phyloP scores from a whole-genome alignment of 2,329 filamentous ascomycete species.

The Parascedosporium putredinis region DNA sequence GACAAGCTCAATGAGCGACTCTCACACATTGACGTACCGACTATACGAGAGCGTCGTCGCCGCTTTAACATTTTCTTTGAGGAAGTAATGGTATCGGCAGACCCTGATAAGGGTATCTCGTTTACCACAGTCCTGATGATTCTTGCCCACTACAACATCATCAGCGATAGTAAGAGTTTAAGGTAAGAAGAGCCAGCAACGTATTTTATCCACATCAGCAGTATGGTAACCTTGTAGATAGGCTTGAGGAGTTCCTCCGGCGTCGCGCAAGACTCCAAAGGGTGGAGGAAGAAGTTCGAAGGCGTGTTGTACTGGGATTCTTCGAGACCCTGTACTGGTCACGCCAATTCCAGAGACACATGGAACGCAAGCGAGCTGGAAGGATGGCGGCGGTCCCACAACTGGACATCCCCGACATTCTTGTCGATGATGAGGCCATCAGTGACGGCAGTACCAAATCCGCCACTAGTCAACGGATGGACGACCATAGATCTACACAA shows the following conservation, averaged over 20 bases:
- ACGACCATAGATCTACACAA: conserved; percentile 21
- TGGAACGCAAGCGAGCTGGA: conserved; percentile 61
- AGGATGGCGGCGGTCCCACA: conserved; percentile 71
- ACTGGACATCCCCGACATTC: conserved; percentile 79
- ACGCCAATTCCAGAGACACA: conserved; percentile 65
- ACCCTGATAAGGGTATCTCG: conserved; percentile 78
- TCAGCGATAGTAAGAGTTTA: conserved; percentile 92
- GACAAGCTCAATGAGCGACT: conserved; percentile 65
- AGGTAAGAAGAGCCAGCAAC: no score
- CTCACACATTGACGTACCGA: conserved; percentile 58
- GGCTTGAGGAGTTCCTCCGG: conserved; percentile 87
- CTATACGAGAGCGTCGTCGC: conserved; percentile 64
- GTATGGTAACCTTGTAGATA: conserved; percentile 24
- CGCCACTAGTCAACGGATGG: conserved; percentile 13
- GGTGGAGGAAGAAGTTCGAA: conserved; percentile 86
- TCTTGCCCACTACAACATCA: conserved; percentile 95
- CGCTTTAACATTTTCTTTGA: conserved; percentile 94
- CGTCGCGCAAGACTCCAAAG: conserved; percentile 83
- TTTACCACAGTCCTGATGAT: conserved; percentile 93
- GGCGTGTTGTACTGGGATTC: conserved; percentile 85
- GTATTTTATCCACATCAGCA: conserved; percentile 12
- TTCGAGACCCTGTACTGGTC: conserved; percentile 91
- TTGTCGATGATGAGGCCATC: conserved; percentile 63
- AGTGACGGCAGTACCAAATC: not conserved
- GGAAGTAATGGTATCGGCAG: conserved; percentile 87